Conservation (phyloP, 2,329 filamentous ascomycete genomes). For the Thelonectria discophora region DNA sequence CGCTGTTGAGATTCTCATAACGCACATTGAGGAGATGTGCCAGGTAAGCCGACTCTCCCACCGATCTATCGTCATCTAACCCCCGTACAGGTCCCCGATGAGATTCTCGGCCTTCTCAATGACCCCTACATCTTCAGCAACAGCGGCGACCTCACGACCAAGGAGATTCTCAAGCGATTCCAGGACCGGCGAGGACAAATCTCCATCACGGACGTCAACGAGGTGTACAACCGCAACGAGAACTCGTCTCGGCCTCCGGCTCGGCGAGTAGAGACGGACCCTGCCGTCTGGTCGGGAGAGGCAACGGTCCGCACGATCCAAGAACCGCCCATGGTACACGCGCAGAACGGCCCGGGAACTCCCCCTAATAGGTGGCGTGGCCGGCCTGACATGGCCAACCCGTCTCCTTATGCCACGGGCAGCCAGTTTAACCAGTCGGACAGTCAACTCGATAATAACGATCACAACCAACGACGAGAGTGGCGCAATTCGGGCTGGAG, state of each 20-base stretch:
- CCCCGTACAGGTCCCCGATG: conserved; percentile 80
- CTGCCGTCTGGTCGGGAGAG: conserved; percentile 83
- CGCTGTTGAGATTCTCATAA: conserved; percentile 89
- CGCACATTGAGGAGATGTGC: conserved; percentile 95
- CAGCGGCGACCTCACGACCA: conserved; percentile 88
- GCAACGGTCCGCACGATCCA: conserved; percentile 82
- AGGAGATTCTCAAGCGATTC: conserved; percentile 95
- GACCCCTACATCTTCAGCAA: conserved; percentile 85
- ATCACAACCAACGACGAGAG: conserved; percentile 58
- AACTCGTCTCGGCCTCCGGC: conserved; percentile 64
- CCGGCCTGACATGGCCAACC: conserved; percentile 53
- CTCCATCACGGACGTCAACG: conserved; percentile 67
- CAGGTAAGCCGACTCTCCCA: conserved; percentile 69
- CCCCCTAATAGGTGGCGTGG: conserved; percentile 61
- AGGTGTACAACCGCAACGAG: conserved; percentile 66
- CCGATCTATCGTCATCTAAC: too few species aligned
- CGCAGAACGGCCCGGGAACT: conserved; percentile 54
- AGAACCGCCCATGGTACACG: conserved; percentile 59
- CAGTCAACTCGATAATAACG: conserved; percentile 50
- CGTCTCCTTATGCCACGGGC: conserved; percentile 51
- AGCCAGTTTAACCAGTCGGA: conserved; percentile 57
- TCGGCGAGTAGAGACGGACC: conserved; percentile 85
- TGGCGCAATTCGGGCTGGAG: conserved; percentile 67
- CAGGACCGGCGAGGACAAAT: conserved; percentile 75
- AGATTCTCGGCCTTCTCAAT: conserved; percentile 84